Base-by-base conservation (phyloP, 352 stramenopile genomes). In the Globisporangium iwayamae region DNA sequence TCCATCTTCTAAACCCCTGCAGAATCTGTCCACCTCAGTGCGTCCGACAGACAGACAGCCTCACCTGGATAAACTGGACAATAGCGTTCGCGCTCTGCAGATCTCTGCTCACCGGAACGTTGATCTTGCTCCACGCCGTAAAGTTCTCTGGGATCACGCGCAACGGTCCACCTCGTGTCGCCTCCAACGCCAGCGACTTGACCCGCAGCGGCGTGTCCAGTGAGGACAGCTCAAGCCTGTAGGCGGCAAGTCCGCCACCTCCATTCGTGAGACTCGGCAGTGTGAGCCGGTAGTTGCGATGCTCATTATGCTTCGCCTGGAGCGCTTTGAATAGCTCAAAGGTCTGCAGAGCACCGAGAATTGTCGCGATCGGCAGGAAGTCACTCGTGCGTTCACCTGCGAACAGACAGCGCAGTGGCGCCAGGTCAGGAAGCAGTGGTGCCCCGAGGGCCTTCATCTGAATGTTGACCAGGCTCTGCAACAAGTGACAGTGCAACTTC, bases 101-200 rank as follows among this genome's bases (percentile, higher is more conserved):
- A 8, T 67, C 72, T 39, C 60, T 45, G 0, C 67, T 68, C 4
- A 55, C 14, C 1, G 76, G 74, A 1, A 82, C 30, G 5, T 32
- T 50, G 18, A 85, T 62, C 46, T 77, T 78, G 30, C 61, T 74
- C 76, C 73, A 81, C 11, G 56, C 60, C 8, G 74, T 75, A 13
- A 73, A 69, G n/a, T 66, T 20, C 1, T 79, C 72, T 13, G 72
- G 73, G n/a, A 74, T 57, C 0, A 63, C 51, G 36, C 72, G 69
- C 22, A 85, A 48, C 0, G 67, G 50, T 0, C 61, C 56, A 4
- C 67, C 76, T 47, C 76, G 59, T 1, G 74, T 81, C 18, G 36
- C 48, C 30, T 85, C 76, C 3, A 69, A 20, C 7, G 67, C 41
- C 32, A 80, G 66, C 5, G 71, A 85, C 0, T 34, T 43, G 16